Base-by-base conservation (phyloP, 2,329 filamentous ascomycete genomes). In the Phaeoacremonium minimum region DNA sequence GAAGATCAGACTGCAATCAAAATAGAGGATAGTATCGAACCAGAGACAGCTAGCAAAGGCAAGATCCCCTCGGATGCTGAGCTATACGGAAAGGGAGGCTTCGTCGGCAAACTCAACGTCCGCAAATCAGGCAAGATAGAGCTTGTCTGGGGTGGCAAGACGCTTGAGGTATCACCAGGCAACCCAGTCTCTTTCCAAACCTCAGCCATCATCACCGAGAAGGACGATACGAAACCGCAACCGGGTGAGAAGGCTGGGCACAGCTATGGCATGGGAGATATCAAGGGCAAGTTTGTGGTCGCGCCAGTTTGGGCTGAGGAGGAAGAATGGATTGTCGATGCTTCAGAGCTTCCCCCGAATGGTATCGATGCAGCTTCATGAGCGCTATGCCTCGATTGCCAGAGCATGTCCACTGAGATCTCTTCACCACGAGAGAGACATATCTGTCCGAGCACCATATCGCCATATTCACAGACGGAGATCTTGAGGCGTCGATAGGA, bases 51-150 rank as follows among this genome's bases (percentile, higher is more conserved):
- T 22, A 49, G 56, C 20, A n/a, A 45, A 37, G 41, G 55, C 9
- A 60, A 58, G 47, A 48, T 36, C 18, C 45, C 26, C 39, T 47
- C 32, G 43, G 45, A 34, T 28, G 15, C 22, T 12, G 59, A 66
- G 28, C 51, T 65, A 11, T 61, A 69, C 15, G 53, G 63, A 13
- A 66, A 73, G 36, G 73, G 75, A 38, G 79, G 79, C n/a, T 71
- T 68, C 51, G 64, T 83, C 33, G 79, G 79, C 28, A 73, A 73
- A 48, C 64, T 83, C 35, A 66, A 74, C 37, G 73, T 83, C 30
- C 73, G 76, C 41, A 71, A 74, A 52, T 82, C 77, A 7, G 79
- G 79, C 43, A 75, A 72, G 41, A 72, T 79, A 3, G 75, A 81
- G 55, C 60, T 83, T 19, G 71, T 73, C 55, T 83, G 77, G 76